Percentiles rank a stretch among this genome's conserved stretches.
phyloP scores from a whole-genome alignment of 768 basidiomycete species.

The Collybia sp. region DNA sequence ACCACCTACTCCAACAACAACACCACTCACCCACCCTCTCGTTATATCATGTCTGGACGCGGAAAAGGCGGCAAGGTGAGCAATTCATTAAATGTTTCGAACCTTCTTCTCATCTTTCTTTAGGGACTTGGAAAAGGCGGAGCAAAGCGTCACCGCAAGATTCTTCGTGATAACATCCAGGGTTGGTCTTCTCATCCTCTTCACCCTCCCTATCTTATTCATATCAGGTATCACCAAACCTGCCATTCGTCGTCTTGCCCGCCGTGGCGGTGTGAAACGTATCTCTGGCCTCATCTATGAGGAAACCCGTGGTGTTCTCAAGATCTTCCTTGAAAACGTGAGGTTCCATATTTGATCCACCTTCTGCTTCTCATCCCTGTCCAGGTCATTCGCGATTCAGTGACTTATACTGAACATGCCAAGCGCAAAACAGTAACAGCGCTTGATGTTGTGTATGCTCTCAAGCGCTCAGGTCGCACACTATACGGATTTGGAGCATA shows the following conservation, averaged over 20 bases:
- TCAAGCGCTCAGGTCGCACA: slow-evolving; percentile 83
- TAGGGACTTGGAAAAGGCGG: slow-evolving; percentile 78
- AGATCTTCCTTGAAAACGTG: slow-evolving; percentile 66
- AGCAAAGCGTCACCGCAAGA: slow-evolving; percentile 77
- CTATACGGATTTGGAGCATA: slow-evolving; percentile 93
- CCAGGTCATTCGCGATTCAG: slow-evolving; percentile 90
- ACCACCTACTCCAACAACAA: slow-evolving; percentile 15
- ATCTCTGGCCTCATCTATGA: slow-evolving; percentile 75
- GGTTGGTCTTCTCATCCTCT: slow-evolving; percentile 33
- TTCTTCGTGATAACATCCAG: slow-evolving; percentile 79
- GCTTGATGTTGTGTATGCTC: slow-evolving; percentile 87
- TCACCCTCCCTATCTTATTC: not conserved
- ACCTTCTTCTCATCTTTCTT: not conserved
- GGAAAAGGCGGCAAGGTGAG: slow-evolving; percentile 74
- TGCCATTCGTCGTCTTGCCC: slow-evolving; percentile 76
- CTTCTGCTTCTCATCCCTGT: not conserved
- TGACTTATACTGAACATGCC: slow-evolving; percentile 97
- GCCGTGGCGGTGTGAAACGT: slow-evolving; percentile 83
- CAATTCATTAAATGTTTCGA: slow-evolving; percentile 1
- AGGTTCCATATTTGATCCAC: not conserved
- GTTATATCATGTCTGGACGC: slow-evolving; percentile 60
- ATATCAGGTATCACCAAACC: slow-evolving; percentile 44
- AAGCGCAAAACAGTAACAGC: slow-evolving; percentile 95
- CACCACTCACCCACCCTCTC: slow-evolving; percentile 1
- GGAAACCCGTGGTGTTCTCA: slow-evolving; percentile 79